phyloP scores from a whole-genome alignment of 2,329 filamentous ascomycete species.

The Chalaropsis thielavioides region DNA sequence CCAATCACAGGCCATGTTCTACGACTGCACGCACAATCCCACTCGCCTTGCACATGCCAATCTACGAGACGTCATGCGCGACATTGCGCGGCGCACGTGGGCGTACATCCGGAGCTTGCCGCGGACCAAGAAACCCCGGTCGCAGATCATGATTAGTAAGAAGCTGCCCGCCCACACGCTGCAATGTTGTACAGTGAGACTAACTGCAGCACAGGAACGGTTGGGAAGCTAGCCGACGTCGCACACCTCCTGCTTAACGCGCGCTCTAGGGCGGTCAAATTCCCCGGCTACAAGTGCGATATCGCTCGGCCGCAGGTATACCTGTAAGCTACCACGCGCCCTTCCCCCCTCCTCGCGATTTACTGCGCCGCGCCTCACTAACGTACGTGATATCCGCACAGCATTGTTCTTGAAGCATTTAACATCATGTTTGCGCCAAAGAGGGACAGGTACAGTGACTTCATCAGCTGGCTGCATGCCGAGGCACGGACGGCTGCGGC shows the following conservation, averaged over 20 bases:
- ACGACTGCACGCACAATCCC: slow-evolving; percentile 67
- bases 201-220: slow-evolving; percentile 38
- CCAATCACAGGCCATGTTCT: slow-evolving; percentile 71
- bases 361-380: background rate
- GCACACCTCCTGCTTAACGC: slow-evolving; percentile 50
- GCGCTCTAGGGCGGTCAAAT: slow-evolving; percentile 30
- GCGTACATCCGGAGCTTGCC: slow-evolving; percentile 47
- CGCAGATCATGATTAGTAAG: slow-evolving; percentile 49
- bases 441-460: slow-evolving; percentile 51
- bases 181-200: slow-evolving; percentile 40
- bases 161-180: slow-evolving; percentile 15
- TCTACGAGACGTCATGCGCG: slow-evolving; percentile 57
- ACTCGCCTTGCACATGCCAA: slow-evolving; percentile 55
- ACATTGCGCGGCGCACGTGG: slow-evolving; percentile 64
- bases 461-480: slow-evolving; percentile 53
- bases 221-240: slow-evolving; percentile 50
- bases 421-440: slow-evolving; percentile 49
- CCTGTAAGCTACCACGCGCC: slow-evolving; percentile 11
- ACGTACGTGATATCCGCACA: slow-evolving; percentile 22
- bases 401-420: slow-evolving; percentile 59
- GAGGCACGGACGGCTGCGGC: slow-evolving; percentile 27
- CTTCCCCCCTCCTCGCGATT: too few species aligned
- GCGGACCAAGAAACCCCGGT: slow-evolving; percentile 38
- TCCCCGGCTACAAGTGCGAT: slow-evolving; percentile 42
- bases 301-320: slow-evolving; percentile 13